phyloP scores from a whole-genome alignment of 768 basidiomycete genomes.

The Auricularia auricula-judae region DNA sequence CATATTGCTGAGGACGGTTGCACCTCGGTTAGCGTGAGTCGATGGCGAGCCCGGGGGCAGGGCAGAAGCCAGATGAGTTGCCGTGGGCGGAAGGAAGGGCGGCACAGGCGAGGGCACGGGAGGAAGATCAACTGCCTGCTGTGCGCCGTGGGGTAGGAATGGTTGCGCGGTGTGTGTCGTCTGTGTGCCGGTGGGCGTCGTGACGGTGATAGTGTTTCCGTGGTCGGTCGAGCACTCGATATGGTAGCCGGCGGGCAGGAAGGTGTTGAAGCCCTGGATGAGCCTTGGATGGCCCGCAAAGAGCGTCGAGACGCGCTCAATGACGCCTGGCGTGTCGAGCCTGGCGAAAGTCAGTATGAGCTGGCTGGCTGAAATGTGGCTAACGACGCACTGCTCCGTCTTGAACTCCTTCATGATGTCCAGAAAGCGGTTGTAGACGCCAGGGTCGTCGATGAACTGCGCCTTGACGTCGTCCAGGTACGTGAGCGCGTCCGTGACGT shows the following conservation, averaged over 20 bases:
- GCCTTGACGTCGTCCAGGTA: conserved; percentile 92
- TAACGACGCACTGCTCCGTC: conserved; percentile 65
- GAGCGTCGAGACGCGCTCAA: conserved; percentile 85
- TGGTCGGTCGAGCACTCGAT: conserved; percentile 69
- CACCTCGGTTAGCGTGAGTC: not conserved
- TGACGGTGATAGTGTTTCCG: conserved; percentile 19
- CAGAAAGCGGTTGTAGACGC: conserved; percentile 88
- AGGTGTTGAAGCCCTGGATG: conserved; percentile 98
- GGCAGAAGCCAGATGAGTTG: not conserved
- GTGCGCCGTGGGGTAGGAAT: not conserved
- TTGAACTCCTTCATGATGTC: conserved; percentile 99
- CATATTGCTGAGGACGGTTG: not conserved
- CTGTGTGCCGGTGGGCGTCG: not conserved
- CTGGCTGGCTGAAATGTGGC: not conserved
- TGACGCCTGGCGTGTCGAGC: conserved; percentile 96
- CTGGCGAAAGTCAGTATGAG: conserved; percentile 27
- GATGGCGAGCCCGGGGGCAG: not conserved
- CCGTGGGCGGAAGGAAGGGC: not conserved
- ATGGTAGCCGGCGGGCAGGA: conserved; percentile 87
- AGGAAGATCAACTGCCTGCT: not conserved
- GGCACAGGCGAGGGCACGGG: not conserved
- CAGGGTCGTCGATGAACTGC: conserved; percentile 81
- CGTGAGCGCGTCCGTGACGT: conserved; percentile 86
- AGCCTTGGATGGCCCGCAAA: conserved; percentile 84
- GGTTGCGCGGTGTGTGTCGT: not conserved